Evolutionary conservation across 345 rosid species (phyloP), one percentile per base, ranked within the genome.

Genomic region (Eutrema yunnanense): DNA sequence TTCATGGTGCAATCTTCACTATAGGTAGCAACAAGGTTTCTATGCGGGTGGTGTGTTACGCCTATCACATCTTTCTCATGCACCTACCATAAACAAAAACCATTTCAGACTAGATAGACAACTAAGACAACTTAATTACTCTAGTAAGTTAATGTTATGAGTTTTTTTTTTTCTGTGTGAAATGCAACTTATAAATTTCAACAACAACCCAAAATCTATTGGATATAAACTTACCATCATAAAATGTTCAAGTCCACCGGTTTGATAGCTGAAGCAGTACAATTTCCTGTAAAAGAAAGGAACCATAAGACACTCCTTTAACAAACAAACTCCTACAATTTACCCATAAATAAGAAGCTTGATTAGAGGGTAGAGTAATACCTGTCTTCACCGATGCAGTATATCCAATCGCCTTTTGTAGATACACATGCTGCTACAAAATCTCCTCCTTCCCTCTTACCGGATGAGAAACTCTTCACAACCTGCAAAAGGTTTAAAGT

Each of bases 391-490:
- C 97, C 99, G 6, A 92, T 81, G 82, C 96, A 90, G 75, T 95
- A 92, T 73, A 92, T 88, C 99, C 98, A 92, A 79, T 92, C 97
- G 19, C 97, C 98, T 83, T 95, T 95, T 3, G 99, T 94, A 42
- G 99, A 92, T 69, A 95, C 82, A 70, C 90, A 85, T 38, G 98
- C 99, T 56, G 96, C 92, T 58, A 84, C 86, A 73, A 92, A 96
- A 76, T 92, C 99, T 76, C 98, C 98, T 69, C 94, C 99, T 79
- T 92, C 98, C 77, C 90, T 85, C 85, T 90, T 95, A 85, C 99
- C 99, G 22, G 98, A 88, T 40, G 99, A 95, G 78, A 96, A 90
- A 71, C 98, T 95, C 86, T 90, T 96, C 79, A 96, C 99, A 57
- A 88, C 99, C 96, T 96, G 82, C 65, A 78, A 34, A 46, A 52